Conservation (phyloP, 805 yeast genomes). For the Metschnikowia peoriensis region DNA sequence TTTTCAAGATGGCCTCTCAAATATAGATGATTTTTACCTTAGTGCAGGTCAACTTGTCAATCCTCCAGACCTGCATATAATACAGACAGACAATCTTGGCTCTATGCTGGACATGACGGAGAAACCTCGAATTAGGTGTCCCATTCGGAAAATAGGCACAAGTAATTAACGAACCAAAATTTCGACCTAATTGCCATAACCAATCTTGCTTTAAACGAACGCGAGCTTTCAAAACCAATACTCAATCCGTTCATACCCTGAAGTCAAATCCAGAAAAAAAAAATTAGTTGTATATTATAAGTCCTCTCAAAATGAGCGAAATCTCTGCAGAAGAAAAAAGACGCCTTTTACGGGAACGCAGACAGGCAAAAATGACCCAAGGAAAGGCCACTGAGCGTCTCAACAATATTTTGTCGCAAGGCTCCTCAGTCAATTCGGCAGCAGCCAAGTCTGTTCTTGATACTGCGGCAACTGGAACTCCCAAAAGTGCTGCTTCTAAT, state of each 20-base stretch:
- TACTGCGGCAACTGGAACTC: neutral
- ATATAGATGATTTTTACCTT: too few relatives aligned
- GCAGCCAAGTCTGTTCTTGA: conserved; percentile 33
- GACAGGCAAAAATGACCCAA: conserved; percentile 59
- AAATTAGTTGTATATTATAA: neutral
- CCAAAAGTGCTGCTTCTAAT: neutral
- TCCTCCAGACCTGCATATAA: neutral
- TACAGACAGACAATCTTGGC: neutral
- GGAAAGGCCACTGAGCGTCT: conserved; percentile 56
- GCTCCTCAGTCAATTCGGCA: conserved; percentile 35
- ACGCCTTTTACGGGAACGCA: conserved; percentile 55
- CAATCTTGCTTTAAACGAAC: too few relatives aligned
- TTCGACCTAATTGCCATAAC: too few relatives aligned
- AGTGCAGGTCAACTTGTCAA: too few relatives aligned
- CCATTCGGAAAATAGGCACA: neutral
- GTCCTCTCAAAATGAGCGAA: conserved; percentile 33
- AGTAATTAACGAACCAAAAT: too few relatives aligned
- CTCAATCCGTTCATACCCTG: too few relatives aligned
- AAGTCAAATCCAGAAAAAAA: neutral
- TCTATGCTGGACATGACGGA: neutral
- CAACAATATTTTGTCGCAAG: conserved; percentile 43
- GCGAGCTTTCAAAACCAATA: neutral
- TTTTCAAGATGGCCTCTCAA: too few relatives aligned
- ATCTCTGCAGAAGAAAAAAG: conserved; percentile 58
- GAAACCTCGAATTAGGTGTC: neutral